A percentile compares a stretch with the other conserved stretches of the same genome.
phyloP scores from a whole-genome alignment of 225 moss, liverwort and hornwort genomes.

The Asterella californica region DNA sequence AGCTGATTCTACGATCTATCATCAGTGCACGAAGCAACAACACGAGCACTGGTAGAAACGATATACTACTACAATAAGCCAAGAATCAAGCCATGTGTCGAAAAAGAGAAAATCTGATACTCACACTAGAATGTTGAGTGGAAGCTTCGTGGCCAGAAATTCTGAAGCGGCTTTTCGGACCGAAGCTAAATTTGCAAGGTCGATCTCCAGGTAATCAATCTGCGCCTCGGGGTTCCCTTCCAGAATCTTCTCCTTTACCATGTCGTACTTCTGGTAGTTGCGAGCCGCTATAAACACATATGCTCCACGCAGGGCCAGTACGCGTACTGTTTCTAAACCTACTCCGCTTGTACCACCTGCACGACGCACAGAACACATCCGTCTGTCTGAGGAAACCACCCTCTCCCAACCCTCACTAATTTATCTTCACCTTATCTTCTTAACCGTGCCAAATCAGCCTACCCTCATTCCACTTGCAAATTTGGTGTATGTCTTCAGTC shows the following conservation, averaged over 20 bases:
- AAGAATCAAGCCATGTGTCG: neutral
- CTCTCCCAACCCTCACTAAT: neutral
- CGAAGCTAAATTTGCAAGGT: constrained; percentile 37
- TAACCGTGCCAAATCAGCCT: too few relatives aligned
- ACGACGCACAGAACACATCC: neutral
- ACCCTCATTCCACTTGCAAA: too few relatives aligned
- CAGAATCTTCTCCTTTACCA: constrained; percentile 34
- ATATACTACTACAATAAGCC: too few relatives aligned
- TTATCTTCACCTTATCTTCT: too few relatives aligned
- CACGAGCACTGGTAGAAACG: too few relatives aligned
- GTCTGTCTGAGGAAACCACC: neutral
- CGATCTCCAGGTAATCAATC: constrained; percentile 36
- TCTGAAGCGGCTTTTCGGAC: constrained; percentile 37
- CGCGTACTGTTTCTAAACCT: constrained; percentile 37
- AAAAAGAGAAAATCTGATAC: neutral
- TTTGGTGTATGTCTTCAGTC: too few relatives aligned
- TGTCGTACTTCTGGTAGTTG: constrained; percentile 22
- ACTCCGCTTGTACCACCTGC: constrained; percentile 39
- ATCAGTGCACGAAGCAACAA: neutral
- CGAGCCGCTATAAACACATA: constrained; percentile 41
- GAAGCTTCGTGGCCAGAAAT: constrained; percentile 34
- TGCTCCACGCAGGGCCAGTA: constrained; percentile 39
- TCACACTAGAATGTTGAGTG: constrained; percentile 48
- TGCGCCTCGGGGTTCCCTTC: constrained; percentile 27
- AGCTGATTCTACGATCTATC: too few relatives aligned